Base-by-base conservation (phyloP, 2,329 filamentous ascomycete species). In the Colletotrichum sp. region DNA sequence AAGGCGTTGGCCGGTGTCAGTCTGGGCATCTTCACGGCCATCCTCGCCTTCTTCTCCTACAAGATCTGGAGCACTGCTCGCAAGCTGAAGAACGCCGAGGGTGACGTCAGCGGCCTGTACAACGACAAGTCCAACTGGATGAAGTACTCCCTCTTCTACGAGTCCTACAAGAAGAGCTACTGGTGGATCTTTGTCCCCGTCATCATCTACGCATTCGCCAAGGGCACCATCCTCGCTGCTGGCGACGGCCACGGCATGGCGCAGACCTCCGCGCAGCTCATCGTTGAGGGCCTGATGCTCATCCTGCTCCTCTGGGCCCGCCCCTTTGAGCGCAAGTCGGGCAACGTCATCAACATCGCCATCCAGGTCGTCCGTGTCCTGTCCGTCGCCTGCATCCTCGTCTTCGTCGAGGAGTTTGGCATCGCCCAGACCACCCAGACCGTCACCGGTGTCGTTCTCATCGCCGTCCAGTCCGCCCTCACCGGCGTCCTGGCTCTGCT, bases 111-210 rank as follows among this genome's bases (percentile, higher is more conserved):
- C 18, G 91, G 88, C 15, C 89, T 99, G 10, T 99, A 96, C 85
- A 95, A 98, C 76, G 91, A 99, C 86, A 98, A 97, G 88, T 59
- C 94, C 75, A 93, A 94, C 55, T 98, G 97, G 96, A 90, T 95
- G 84, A 98, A 97, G 88, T 99, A 99, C 90, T 97, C 95, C 81
- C 90, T 98, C 77, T 99, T 99, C 87, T 99, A 99, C 88, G 97
- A 99, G 82, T 94, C 94, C 80, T 99, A 98, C 89, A 96, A 95
- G 87, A 95, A 95, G 85, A 92, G 93, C 80, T 98, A 96, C 88
- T 99, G 97, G 97, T 99, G 96, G 96, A 86, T 98, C 28, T 99
- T 99, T 83, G 90, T 99, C 16, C 97, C 97, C 1, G 89, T 91
- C 77, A 98, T 99, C 81, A 77, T 96, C 78, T 99, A 99, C 88